Conservation (phyloP, 129 eudicot genomes). For the Tagetes erecta region DNA sequence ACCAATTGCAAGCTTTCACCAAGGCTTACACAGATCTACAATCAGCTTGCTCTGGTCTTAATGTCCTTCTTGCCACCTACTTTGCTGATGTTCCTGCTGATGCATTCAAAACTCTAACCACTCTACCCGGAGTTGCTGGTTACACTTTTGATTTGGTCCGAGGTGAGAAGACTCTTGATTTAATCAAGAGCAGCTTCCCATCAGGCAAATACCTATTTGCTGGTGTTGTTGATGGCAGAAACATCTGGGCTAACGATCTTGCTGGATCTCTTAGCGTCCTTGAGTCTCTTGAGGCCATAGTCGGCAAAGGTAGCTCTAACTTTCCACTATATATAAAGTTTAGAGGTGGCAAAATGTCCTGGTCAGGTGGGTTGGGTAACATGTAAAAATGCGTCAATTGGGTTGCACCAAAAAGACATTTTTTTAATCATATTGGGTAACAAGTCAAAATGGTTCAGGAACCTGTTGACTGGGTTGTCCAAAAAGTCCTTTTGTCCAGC, state of each 20-base stretch:
- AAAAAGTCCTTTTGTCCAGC: neutral
- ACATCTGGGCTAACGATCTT: conserved; percentile 97
- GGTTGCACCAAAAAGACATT: too few relatives aligned
- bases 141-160: conserved; percentile 90
- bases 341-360: neutral
- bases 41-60: conserved; percentile 68
- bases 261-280: conserved; percentile 61
- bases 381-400: neutral
- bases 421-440: too few relatives aligned
- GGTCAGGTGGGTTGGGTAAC: neutral
- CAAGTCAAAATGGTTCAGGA: neutral
- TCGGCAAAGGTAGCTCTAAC: conserved; percentile 68
- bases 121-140: conserved; percentile 65
- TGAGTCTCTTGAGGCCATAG: conserved; percentile 72
- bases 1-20: conserved; percentile 78
- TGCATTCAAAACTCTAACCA: conserved; percentile 70
- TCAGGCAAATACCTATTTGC: conserved; percentile 75
- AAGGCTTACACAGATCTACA: conserved; percentile 69
- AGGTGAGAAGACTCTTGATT: conserved; percentile 66
- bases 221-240: conserved; percentile 95
- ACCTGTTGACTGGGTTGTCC: neutral
- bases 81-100: conserved; percentile 83
- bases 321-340: neutral
- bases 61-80: conserved; percentile 77
- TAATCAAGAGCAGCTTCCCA: conserved; percentile 59